Conservation (phyloP, 345 rosid genomes). For the Draba incana region DNA sequence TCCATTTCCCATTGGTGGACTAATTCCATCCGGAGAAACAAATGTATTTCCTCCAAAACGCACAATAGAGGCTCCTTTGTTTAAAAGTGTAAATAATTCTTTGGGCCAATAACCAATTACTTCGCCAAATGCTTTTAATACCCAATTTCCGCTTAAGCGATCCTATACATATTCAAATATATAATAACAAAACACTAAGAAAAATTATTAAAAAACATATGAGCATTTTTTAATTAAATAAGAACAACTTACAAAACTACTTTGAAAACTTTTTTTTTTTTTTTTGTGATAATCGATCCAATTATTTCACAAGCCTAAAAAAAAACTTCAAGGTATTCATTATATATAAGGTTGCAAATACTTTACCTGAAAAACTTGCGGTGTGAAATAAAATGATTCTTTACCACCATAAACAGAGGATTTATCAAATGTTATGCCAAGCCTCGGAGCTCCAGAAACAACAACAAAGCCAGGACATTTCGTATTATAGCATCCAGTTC, state of each 20-base stretch:
- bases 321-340: too few species aligned
- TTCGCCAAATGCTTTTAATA: neutral
- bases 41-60: conserved; percentile 30
- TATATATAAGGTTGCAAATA: too few species aligned
- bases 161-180: conserved; percentile 9
- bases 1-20: conserved; percentile 38
- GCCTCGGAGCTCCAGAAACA: neutral
- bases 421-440: conserved; percentile 1
- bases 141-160: neutral
- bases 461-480: conserved; percentile 29
- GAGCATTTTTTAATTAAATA: too few species aligned
- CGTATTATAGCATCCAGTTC: conserved; percentile 28
- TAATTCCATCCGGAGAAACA: conserved; percentile 22
- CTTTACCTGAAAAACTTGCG: conserved; percentile 11
- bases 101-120: conserved; percentile 33
- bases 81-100: conserved; percentile 30
- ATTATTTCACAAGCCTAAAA: neutral
- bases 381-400: neutral
- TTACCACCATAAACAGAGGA: conserved; percentile 20
- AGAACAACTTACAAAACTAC: too few species aligned
- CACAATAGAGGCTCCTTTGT: conserved; percentile 8
- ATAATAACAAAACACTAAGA: neutral
- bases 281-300: too few species aligned
- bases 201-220: too few species aligned
- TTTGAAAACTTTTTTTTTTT: too few species aligned